phyloP scores from a whole-genome alignment of 1,284 basidiomycete species.

The Ustilago trichophora region DNA sequence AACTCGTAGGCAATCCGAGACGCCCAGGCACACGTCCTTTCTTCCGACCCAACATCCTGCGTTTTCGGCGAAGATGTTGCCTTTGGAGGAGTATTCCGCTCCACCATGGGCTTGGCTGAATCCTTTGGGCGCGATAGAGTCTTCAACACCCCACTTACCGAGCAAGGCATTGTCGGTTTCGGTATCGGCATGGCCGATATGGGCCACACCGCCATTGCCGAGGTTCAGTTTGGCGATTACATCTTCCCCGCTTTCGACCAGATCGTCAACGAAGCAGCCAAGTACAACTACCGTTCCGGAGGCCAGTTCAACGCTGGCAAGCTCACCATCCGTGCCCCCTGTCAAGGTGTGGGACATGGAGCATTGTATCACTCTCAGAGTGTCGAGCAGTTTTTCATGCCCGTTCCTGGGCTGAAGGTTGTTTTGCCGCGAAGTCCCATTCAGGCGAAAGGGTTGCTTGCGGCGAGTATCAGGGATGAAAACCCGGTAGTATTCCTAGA shows the following conservation, averaged over 20 bases:
- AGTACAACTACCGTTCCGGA: constrained; percentile 89
- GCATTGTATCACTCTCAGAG: constrained; percentile 93
- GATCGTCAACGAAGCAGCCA: constrained; percentile 95
- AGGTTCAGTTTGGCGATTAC: constrained; percentile 75
- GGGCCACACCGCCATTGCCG: constrained; percentile 92
- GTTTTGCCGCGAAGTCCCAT: constrained; percentile 91
- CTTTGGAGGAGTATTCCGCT: constrained; percentile 91
- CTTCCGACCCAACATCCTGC: constrained; percentile 78
- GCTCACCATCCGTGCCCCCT: constrained; percentile 79
- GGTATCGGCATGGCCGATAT: constrained; percentile 90
- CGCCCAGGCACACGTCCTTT: constrained; percentile 54
- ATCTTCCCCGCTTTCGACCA: constrained; percentile 67
- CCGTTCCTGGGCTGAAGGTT: constrained; percentile 85
- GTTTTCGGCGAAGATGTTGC: constrained; percentile 76
- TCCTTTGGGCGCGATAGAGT: constrained; percentile 74
- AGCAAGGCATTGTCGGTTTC: constrained; percentile 89
- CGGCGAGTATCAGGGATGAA: constrained; percentile 85
- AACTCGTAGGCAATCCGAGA: constrained; percentile 56
- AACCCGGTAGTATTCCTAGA: constrained; percentile 95
- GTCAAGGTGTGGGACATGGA: constrained; percentile 66
- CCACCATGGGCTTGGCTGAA: constrained; percentile 88
- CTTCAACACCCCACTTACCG: constrained; percentile 56
- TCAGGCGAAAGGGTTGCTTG: constrained; percentile 89
- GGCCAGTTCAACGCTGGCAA: constrained; percentile 83
- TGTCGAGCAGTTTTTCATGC: constrained; percentile 90